These are phyloP conservation scores for Madurella fahalii DNA, from an alignment of 2,329 filamentous ascomycete genomes.

Conservation along the genomic window DNA sequence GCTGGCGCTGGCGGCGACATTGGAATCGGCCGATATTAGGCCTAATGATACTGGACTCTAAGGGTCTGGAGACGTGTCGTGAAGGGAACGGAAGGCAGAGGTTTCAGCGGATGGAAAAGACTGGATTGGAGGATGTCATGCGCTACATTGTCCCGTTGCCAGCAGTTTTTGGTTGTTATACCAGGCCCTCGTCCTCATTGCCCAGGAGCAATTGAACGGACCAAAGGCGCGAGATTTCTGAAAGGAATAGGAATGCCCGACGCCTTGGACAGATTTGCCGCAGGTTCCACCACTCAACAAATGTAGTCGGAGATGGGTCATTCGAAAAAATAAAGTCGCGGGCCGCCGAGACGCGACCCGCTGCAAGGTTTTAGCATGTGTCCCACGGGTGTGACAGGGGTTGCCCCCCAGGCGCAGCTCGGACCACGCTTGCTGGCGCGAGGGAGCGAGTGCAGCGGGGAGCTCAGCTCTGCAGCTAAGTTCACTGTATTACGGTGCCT, in stretches of 20 bases:
- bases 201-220: neutral
- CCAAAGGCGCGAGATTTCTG: neutral
- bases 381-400: neutral
- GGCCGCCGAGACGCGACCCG: neutral
- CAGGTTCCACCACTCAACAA: neutral
- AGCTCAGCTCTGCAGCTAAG: neutral
- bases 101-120: neutral
- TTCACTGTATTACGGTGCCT: too few relatives aligned
- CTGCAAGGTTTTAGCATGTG: slow-evolving; percentile 6
- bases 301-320: slow-evolving; percentile 3
- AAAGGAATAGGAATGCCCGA: neutral
- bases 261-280: neutral
- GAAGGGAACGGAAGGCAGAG: neutral
- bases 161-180: neutral
- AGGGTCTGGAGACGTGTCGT: neutral
- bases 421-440: too few relatives aligned
- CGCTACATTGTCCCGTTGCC: slow-evolving; percentile 2
- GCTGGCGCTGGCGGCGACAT: slow-evolving; percentile 21
- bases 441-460: too few relatives aligned
- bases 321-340: slow-evolving; percentile 7
- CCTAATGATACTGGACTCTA: neutral
- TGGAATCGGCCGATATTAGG: neutral
- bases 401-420: neutral
- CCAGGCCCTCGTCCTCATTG: neutral
- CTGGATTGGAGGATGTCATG: neutral